Base-by-base conservation (phyloP, 1,284 basidiomycete species). In the Ganoderma multipileum region DNA sequence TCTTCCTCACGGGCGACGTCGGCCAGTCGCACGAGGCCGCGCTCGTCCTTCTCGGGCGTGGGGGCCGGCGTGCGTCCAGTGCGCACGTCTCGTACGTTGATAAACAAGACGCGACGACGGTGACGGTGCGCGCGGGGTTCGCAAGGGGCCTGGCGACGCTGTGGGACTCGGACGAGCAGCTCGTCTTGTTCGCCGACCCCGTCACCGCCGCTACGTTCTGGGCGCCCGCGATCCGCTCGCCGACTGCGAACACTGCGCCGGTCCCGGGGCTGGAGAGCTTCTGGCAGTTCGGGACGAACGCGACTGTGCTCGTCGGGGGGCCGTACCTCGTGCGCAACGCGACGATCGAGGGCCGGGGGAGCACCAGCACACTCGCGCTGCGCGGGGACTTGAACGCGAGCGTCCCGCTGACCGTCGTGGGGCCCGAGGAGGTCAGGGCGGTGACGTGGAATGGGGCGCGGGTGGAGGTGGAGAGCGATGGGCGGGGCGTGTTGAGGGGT, bases 381-480 rank as follows among this genome's bases (percentile, higher is more conserved):
- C 76, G 79, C 23, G 87, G 87, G 4, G 87, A 89, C 73, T 73
- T 89, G 26, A 81, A 85, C 70, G 76, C 79, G 39, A 79, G 76
- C 44, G 82, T 81, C 4, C 79, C 79, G 52, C 79, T 87, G 52
- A 83, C 76, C 1, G 80, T 92, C 16, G 84, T 92, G 65, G 87
- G 84, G 4, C 88, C 89, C 0, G 77, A 79, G 14, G 75, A 71
- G 1, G 80, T 94, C 59, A 81, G 75, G 7, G 76, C 81, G 0
- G 83, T 94, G 41, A 87, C 87, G 0, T 95, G 93, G 93, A 95
- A 95, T 71, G 92, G 89, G 8, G 76, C 84, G 63, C 73, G 73
- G 7, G 83, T 91, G 16, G 75, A 79, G 23, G 77, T 81, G n/a
- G 82, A 80, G 18, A 67, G 58, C 58, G 42, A 61, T 47, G 72